Conservation (phyloP, 371 early-diverging fungal species). For the Mortierella sp. region DNA sequence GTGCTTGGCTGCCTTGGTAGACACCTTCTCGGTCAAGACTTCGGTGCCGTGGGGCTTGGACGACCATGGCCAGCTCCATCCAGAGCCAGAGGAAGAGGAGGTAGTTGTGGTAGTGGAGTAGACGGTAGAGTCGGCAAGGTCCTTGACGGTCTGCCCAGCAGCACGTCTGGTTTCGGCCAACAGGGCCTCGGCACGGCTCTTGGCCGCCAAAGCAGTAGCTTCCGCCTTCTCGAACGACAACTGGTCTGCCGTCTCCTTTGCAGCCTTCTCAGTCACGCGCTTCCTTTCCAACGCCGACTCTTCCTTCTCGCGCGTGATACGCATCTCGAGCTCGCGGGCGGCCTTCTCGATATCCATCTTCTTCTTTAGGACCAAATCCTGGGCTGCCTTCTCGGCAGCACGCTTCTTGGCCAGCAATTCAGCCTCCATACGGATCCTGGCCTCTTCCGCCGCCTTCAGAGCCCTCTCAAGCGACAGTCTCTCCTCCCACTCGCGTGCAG, state of each 20-base stretch:
- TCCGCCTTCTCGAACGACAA: slow-evolving; percentile 19
- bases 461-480: not conserved
- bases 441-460: not conserved
- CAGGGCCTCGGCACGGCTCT: not conserved
- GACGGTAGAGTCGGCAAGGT: slow-evolving; percentile 1
- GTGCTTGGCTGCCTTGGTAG: not conserved
- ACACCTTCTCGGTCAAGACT: not conserved
- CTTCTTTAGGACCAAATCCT: no score
- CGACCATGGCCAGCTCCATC: slow-evolving; percentile 38
- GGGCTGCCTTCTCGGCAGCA: not conserved
- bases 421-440: slow-evolving; percentile 21
- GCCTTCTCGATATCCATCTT: no score
- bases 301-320: no score
- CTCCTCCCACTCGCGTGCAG: slow-evolving; percentile 13
- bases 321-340: no score
- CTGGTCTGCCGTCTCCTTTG: no score
- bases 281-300: no score
- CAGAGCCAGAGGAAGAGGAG: not conserved
- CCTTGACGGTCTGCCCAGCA: not conserved
- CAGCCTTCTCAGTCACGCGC: no score
- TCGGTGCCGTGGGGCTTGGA: slow-evolving; percentile 1
- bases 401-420: not conserved
- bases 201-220: slow-evolving; percentile 18
- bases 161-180: slow-evolving; percentile 14
- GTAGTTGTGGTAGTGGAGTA: not conserved